Evolutionary conservation across 2,329 filamentous ascomycete genomes (phyloP).

Genomic region (Fusarium denticulatum): DNA sequence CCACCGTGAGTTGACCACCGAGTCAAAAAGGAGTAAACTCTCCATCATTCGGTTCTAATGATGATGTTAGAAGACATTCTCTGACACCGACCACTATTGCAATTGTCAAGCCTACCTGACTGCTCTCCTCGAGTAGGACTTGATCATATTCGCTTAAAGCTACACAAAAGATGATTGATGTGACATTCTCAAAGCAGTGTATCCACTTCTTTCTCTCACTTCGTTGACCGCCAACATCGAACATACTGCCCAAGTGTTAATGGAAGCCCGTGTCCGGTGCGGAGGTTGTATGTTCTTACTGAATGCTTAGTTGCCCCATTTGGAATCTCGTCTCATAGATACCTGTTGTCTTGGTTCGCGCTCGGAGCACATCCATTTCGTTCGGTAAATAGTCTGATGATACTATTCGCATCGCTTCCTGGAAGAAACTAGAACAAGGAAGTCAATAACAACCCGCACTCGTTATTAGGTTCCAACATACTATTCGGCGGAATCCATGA

Average conservation of each 20-base stretch:
- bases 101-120: constrained; percentile 68
- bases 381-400: constrained; percentile 86
- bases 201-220: constrained; percentile 99
- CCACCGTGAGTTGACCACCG: constrained; percentile 98
- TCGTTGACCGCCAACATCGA: constrained; percentile 95
- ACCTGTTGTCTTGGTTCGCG: constrained; percentile 97
- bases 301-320: constrained; percentile 98
- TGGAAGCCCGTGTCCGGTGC: background rate
- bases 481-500: constrained; percentile 99
- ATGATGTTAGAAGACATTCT: constrained; percentile 9
- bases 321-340: constrained; percentile 99
- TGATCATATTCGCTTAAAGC: constrained; percentile 98
- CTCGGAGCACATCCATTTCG: constrained; percentile 94
- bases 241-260: constrained; percentile 76
- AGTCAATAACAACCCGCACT: constrained; percentile 15
- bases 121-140: constrained; percentile 94
- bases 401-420: constrained; percentile 88
- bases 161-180: constrained; percentile 99
- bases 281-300: constrained; percentile 69
- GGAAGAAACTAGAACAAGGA: constrained; percentile 79
- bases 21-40: constrained; percentile 94
- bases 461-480: constrained; percentile 58
- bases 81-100: background rate
- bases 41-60: constrained; percentile 99
- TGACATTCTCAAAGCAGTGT: constrained; percentile 99